Conservation (phyloP, 78 protist species). For the Protostelium mycophagum region DNA sequence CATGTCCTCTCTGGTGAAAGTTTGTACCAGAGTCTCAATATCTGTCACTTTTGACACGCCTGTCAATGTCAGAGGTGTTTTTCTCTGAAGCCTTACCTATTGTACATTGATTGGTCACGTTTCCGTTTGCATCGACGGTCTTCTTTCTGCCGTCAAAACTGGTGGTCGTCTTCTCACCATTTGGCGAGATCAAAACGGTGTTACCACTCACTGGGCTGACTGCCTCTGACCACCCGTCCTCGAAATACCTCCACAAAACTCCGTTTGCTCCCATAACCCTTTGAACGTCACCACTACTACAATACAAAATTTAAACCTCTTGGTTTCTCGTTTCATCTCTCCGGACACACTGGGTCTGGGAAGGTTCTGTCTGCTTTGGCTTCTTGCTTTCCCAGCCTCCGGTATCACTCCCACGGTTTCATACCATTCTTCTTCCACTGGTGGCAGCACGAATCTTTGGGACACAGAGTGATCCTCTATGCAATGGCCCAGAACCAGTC, state of each 20-base stretch:
- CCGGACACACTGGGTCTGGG: background rate
- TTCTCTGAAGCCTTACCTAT: background rate
- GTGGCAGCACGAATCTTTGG: background rate
- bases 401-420: background rate
- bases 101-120: background rate
- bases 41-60: background rate
- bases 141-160: background rate
- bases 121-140: background rate
- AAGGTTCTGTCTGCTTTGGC: background rate
- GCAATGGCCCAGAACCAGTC: background rate
- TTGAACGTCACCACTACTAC: background rate
- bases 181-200: background rate
- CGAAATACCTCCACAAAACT: background rate
- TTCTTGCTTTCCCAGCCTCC: background rate
- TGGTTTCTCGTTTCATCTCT: background rate
- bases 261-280: background rate
- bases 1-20: background rate
- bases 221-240: background rate
- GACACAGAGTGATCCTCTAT: background rate
- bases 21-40: background rate
- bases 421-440: background rate
- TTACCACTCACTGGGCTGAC: background rate
- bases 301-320: background rate
- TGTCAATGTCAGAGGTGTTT: background rate
- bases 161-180: background rate